Percentiles rank a stretch among this genome's conserved stretches.
Evolutionary conservation across 164 flowering plant species (phyloP).

Genomic region (Dillenia suffruticosa): DNA sequence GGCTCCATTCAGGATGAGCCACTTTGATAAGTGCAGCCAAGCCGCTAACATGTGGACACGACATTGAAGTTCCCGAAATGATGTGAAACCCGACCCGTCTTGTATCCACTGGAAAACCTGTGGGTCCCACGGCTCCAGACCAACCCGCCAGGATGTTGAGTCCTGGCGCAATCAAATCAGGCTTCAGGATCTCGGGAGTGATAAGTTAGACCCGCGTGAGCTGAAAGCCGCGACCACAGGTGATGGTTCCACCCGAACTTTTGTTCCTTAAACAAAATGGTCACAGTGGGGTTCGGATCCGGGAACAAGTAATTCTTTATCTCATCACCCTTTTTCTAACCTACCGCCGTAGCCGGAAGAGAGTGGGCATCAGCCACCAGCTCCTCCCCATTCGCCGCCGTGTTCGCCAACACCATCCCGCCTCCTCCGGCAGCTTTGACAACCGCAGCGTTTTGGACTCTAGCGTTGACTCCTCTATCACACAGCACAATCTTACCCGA

Average conservation of each 20-base stretch:
- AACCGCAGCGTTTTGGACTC: constrained; percentile 16
- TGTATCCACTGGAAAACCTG: constrained; percentile 1
- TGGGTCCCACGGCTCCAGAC: constrained; percentile 13
- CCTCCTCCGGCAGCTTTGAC: constrained; percentile 27
- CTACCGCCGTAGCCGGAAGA: constrained; percentile 15
- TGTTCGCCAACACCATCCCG: constrained; percentile 24
- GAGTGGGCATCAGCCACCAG: constrained; percentile 18
- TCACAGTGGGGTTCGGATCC: constrained; percentile 9
- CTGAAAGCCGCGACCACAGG: constrained; percentile 19
- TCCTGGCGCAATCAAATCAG: constrained; percentile 26
- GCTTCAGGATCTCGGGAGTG: constrained; percentile 16
- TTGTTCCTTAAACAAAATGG: constrained; percentile 18
- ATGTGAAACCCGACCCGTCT: constrained; percentile 15
- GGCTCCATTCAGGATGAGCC: constrained; percentile 21
- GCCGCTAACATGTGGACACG: constrained; percentile 26
- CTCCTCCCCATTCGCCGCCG: constrained; percentile 6
- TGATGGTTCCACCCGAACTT: constrained; percentile 13
- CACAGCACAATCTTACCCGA: constrained; percentile 22
- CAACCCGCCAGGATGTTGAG: constrained; percentile 22
- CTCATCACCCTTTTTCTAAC: constrained; percentile 4
- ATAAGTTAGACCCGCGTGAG: constrained; percentile 16
- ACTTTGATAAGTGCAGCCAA: constrained; percentile 18
- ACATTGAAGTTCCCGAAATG: constrained; percentile 28
- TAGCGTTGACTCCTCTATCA: constrained; percentile 10
- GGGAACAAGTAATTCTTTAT: constrained; percentile 12